phyloP scores from a whole-genome alignment of 2,329 filamentous ascomycete species.

The Fusarium sp. region DNA sequence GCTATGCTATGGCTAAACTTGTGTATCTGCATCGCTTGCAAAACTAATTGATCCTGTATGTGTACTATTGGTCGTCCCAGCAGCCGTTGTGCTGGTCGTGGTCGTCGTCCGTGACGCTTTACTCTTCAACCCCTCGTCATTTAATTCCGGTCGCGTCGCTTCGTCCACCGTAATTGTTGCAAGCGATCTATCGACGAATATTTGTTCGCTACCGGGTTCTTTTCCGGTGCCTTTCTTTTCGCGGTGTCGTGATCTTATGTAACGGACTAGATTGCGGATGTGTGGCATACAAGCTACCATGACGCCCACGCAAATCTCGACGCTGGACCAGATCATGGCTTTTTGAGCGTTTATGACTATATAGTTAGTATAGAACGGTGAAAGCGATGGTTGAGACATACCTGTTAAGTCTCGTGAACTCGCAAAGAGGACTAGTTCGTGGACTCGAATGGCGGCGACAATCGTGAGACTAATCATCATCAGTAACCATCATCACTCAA shows the following conservation, averaged over 20 bases:
- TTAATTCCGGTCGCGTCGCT: neutral
- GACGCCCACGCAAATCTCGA: conserved; percentile 19
- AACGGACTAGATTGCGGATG: conserved; percentile 3
- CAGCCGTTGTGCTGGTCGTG: neutral
- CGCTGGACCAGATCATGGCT: conserved; percentile 16
- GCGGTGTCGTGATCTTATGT: neutral
- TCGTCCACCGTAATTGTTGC: neutral
- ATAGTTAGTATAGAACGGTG: neutral
- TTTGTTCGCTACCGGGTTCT: neutral
- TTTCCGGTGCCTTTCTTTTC: neutral
- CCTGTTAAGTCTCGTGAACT: conserved; percentile 10
- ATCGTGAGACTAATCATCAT: conserved; percentile 5
- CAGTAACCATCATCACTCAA: neutral
- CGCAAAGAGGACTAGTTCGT: conserved; percentile 2
- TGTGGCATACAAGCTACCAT: conserved; percentile 35
- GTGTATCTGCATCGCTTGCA: conserved; percentile 18
- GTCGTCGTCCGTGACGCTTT: neutral
- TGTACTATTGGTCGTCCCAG: neutral
- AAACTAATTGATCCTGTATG: neutral
- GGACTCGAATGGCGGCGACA: conserved; percentile 16
- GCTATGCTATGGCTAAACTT: conserved; percentile 3
- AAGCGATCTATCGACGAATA: conserved; percentile 29
- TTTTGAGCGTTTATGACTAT: conserved; percentile 7
- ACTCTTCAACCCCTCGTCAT: neutral
- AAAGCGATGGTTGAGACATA: rapidly evolving